phyloP scores from a whole-genome alignment of 1,284 basidiomycete species.

The Apiotrichum sp. region DNA sequence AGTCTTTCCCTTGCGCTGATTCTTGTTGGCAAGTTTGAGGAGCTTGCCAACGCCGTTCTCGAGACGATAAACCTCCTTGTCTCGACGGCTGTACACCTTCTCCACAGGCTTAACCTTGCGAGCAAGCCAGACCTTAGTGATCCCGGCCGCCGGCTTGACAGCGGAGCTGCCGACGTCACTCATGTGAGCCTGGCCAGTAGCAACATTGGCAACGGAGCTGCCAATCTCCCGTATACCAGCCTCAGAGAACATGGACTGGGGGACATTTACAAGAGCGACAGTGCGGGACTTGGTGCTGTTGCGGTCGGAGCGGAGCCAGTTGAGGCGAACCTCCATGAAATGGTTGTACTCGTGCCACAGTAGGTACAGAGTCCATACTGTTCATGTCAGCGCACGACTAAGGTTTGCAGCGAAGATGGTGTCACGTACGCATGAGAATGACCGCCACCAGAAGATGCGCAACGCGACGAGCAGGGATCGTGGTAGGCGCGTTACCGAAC shows the following conservation, averaged over 20 bases:
- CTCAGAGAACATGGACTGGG: slow-evolving; percentile 61
- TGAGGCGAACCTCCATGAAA: slow-evolving; percentile 74
- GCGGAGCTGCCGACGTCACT: slow-evolving; percentile 52
- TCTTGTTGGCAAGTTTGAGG: slow-evolving; percentile 67
- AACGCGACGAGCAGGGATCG: slow-evolving; percentile 57
- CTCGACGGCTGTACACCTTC: slow-evolving; percentile 70
- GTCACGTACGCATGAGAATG: slow-evolving; percentile 63
- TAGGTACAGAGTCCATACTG: slow-evolving; percentile 78
- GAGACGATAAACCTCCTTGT: slow-evolving; percentile 67
- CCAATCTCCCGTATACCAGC: slow-evolving; percentile 55
- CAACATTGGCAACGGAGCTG: slow-evolving; percentile 18
- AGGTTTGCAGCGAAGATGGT: too few relatives aligned
- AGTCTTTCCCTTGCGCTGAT: slow-evolving; percentile 46
- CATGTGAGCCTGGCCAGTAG: slow-evolving; percentile 8
- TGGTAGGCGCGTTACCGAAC: slow-evolving; percentile 66
- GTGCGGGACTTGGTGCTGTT: slow-evolving; percentile 76
- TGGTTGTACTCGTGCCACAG: slow-evolving; percentile 72
- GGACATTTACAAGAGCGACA: slow-evolving; percentile 81
- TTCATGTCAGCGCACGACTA: neutral
- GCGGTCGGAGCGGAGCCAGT: slow-evolving; percentile 74
- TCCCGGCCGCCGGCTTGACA: slow-evolving; percentile 60
- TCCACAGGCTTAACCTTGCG: slow-evolving; percentile 76
- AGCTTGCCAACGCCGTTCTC: slow-evolving; percentile 77
- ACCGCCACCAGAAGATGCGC: slow-evolving; percentile 70
- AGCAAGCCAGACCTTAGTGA: slow-evolving; percentile 83